Evolutionary conservation across 371 early-diverging fungal genomes (phyloP), one percentile per base, ranked within the genome.

Genomic region (Syncephalis fuscata): DNA sequence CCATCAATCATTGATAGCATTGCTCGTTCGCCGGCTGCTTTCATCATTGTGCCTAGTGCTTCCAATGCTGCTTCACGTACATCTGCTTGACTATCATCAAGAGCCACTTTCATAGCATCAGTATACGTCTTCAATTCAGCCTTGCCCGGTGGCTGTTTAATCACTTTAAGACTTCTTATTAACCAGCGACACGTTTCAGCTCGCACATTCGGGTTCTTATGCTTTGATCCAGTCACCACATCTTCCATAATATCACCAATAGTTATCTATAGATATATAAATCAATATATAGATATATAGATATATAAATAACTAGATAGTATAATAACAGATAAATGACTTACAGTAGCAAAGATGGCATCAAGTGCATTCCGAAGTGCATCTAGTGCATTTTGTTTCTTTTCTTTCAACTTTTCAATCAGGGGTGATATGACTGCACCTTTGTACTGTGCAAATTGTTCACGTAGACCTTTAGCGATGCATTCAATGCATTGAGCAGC

Each of bases 161-260:
- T 71, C 19, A 60, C 70, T 42, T 75, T 75, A 24, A 95, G 59
- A 36, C 82, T 80, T 21, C 88, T 72, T 0, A 68, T 63, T 10
- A 92, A 55, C 62, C 82, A 74, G 26, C 73, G 77, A 24, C 86
- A 59, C 2, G 77, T 60, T 53, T 90, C 88, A 15, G 74, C 70
- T 46, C 82, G 68, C 17, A 88, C 82, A 55, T 90, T 87, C 2
- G 98, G 97, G 55, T 94, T 95, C 52, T 95, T 94, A 63, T 96
- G 88, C 3, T 58, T 65, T 4, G 75, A 61, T 1, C 68, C 77
- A 0, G 70, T 65, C 0, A 70, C 58, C 27, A 88, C 60, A 46
- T 90, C 91, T 47, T 87, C 88, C 22, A 71, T 51, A 2, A 80
- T 62, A 49, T 76, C 83, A 2, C 63, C 54, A 25, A 75, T 59